Conservation (phyloP, 371 early-diverging fungal species). For the Catenaria anguillulae region DNA sequence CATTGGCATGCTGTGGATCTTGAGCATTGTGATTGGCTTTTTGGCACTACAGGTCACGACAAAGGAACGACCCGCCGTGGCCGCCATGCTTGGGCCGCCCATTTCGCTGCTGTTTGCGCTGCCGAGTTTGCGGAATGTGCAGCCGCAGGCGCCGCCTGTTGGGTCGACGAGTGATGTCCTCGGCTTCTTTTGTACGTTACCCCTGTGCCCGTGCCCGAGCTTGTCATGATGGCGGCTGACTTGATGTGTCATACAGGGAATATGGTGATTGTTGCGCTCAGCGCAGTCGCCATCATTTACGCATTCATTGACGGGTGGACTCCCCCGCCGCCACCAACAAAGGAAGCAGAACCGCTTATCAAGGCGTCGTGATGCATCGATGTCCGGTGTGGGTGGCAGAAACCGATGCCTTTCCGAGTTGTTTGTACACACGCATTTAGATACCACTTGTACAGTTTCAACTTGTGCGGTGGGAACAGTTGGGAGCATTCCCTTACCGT, state of each 20-base stretch:
- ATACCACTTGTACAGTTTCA: too few relatives aligned
- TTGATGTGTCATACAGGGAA: background rate
- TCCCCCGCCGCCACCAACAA: background rate
- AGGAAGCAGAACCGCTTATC: too few relatives aligned
- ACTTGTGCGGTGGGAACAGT: too few relatives aligned
- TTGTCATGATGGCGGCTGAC: background rate
- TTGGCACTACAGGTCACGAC: slow-evolving; percentile 5
- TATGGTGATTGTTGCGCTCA: slow-evolving; percentile 7
- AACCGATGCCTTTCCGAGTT: too few relatives aligned
- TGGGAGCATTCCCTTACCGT: too few relatives aligned
- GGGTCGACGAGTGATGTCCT: slow-evolving; percentile 2
- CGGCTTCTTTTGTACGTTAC: slow-evolving; percentile 7
- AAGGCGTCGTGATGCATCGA: too few relatives aligned
- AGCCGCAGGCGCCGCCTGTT: slow-evolving; percentile 4
- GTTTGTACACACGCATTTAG: too few relatives aligned
- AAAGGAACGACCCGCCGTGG: background rate
- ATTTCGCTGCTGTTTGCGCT: slow-evolving; percentile 6
- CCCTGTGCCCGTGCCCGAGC: background rate
- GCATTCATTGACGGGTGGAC: background rate
- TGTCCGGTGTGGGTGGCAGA: too few relatives aligned
- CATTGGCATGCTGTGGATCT: background rate
- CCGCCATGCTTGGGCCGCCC: slow-evolving; percentile 5
- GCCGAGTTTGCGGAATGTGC: slow-evolving; percentile 3
- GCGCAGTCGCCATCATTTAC: slow-evolving; percentile 1
- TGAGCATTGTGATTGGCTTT: background rate